phyloP scores from a whole-genome alignment of 179 eudicot species.

The Beta lomatogona region DNA sequence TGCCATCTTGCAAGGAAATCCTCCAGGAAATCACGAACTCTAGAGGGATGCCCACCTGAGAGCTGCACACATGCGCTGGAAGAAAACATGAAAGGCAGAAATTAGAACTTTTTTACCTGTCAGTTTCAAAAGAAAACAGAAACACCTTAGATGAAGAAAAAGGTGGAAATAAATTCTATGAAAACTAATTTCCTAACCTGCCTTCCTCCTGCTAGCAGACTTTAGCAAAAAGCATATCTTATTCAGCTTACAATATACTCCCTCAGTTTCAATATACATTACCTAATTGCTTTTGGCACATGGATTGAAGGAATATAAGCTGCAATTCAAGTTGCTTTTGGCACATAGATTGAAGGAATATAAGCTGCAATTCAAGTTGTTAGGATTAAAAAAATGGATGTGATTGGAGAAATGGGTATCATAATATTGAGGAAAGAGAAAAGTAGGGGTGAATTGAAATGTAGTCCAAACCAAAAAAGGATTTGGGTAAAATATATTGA shows the following conservation, averaged over 20 bases:
- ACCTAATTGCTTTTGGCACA: no score
- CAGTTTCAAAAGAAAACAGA: not conserved
- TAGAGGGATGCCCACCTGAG: slow-evolving; percentile 45
- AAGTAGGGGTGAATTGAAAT: no score
- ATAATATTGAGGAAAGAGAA: no score
- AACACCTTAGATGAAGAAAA: not conserved
- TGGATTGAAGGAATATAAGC: no score
- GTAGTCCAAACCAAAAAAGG: no score
- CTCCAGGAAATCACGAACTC: slow-evolving; percentile 61
- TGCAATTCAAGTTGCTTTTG: no score
- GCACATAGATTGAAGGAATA: no score
- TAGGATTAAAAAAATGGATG: no score
- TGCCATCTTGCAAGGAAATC: slow-evolving; percentile 73
- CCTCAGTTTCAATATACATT: no score
- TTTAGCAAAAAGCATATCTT: not conserved
- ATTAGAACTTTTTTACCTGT: not conserved
- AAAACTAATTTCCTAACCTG: not conserved
- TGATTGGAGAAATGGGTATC: no score
- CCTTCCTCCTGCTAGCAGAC: not conserved
- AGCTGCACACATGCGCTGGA: slow-evolving; percentile 77
- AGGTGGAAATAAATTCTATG: not conserved
- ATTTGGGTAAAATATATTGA: no score
- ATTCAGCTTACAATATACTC: not conserved
- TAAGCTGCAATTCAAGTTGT: no score
- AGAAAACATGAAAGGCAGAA: not conserved